Evolutionary conservation across 1,284 basidiomycete genomes (phyloP), one percentile per base, ranked within the genome.

Genomic region (Ceratobasidium sp.): DNA sequence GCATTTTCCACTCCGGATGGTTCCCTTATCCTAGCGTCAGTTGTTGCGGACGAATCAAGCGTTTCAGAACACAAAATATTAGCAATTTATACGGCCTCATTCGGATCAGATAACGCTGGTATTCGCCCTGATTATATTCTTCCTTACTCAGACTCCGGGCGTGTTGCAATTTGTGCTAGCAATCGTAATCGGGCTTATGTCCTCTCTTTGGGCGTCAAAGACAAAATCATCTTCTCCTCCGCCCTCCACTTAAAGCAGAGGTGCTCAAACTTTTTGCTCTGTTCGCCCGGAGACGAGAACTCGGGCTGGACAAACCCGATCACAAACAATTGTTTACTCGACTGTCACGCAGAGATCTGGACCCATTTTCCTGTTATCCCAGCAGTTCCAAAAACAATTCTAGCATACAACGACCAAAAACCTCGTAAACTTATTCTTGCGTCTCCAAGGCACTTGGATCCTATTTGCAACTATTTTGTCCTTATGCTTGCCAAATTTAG

Each of bases 331-430:
- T 87, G 85, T 64, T 83, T 92, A 9, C 83, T 92, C 7, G 89
- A 91, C 77, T 91, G 90, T 72, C 88, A 90, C 77, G 81, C 86
- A 0, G 90, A 92, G n/a, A 88, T 91, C 60, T 92, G 91, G 91
- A 89, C 87, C 2, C 88, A 90, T 2, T 92, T 90, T 81, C 91
- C 91, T 0, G 90, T 92, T 10, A 81, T 90, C 0, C 86, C 91
- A 1, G 89, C 90, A 0, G 86, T 92, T 44, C 86, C 86, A 56
- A 86, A 72, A 15, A 56, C 39, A 13, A 88, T 87, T 0, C 86
- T 89, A 23, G 84, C 86, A 0, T 85, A 85, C 1, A 80, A 82
- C 33, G 81, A 82, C 6, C 81, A 86, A 33, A 81, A 82, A 15
- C 79, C 79, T 3, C 85, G 84, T 26, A 55, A 49, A 84, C 83